Evolutionary conservation across 1,284 basidiomycete genomes (phyloP).

Genomic region (Ganoderma sinense): DNA sequence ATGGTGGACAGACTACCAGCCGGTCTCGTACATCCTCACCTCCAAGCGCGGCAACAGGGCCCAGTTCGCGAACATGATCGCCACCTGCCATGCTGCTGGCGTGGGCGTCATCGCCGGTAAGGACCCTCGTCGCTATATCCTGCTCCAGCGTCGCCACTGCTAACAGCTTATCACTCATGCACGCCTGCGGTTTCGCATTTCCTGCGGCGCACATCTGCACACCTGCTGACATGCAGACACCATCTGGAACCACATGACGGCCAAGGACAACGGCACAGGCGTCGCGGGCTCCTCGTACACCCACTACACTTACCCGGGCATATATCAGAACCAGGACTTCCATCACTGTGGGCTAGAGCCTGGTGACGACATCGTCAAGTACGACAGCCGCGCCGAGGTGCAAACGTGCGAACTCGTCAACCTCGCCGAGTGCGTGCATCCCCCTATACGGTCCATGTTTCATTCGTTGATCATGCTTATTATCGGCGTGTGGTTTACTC

Average conservation of each 20-base stretch:
- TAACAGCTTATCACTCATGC: too few species aligned
- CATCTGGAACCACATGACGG: constrained; percentile 73
- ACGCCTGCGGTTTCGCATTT: too few species aligned
- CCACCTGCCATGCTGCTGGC: constrained; percentile 64
- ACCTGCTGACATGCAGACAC: constrained; percentile 52
- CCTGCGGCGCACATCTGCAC: too few species aligned
- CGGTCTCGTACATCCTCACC: constrained; percentile 66
- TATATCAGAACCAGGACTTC: constrained; percentile 64
- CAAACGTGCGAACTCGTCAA: constrained; percentile 66
- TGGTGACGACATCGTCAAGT: constrained; percentile 63
- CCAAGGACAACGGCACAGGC: constrained; percentile 51
- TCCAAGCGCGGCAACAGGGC: constrained; percentile 64
- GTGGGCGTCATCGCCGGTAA: constrained; percentile 66
- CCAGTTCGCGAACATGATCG: constrained; percentile 65
- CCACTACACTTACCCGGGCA: constrained; percentile 66
- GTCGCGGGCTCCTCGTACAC: constrained; percentile 58
- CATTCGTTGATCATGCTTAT: not conserved
- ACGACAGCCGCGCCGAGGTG: constrained; percentile 57
- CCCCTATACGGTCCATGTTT: not conserved
- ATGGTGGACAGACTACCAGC: constrained; percentile 79
- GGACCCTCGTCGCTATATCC: constrained; percentile 22
- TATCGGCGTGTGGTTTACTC: not conserved
- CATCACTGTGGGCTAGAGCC: constrained; percentile 68
- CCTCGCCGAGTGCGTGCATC: constrained; percentile 60
- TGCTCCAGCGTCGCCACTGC: not conserved